These are phyloP conservation scores for Xylaria sp. DNA, from an alignment of 495 filamentous ascomycete species.

Conservation along the genomic window DNA sequence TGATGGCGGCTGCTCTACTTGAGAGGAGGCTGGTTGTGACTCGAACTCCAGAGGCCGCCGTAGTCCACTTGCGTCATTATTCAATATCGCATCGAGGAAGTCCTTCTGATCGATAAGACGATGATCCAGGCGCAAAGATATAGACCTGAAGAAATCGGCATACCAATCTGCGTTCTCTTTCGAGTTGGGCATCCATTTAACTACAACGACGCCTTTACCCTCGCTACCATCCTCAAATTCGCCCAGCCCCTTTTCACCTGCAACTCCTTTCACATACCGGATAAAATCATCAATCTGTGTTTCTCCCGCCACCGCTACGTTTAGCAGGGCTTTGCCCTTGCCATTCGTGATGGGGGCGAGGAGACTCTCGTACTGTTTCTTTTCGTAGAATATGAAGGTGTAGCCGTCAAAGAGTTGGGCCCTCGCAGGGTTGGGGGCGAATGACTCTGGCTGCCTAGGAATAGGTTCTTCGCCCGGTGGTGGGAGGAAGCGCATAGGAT, in stretches of 20 bases:
- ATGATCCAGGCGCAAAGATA: conserved; percentile 75
- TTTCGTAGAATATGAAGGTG: conserved; percentile 86
- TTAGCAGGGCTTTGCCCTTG: conserved; percentile 80
- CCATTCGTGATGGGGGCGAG: conserved; percentile 76
- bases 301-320: conserved; percentile 63
- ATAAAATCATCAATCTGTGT: conserved; percentile 81
- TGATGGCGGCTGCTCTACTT: conserved; percentile 24
- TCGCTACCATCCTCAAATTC: conserved; percentile 66
- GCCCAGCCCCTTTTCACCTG: conserved; percentile 73
- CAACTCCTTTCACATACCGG: conserved; percentile 74
- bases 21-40: conserved; percentile 29
- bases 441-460: conserved; percentile 65
- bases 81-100: conserved; percentile 89
- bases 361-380: conserved; percentile 78
- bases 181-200: conserved; percentile 72
- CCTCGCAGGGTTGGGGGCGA: conserved; percentile 71
- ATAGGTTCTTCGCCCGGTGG: conserved; percentile 76
- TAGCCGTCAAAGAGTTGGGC: conserved; percentile 82
- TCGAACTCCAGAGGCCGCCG: conserved; percentile 65
- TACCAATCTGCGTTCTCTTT: conserved; percentile 72
- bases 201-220: conserved; percentile 76
- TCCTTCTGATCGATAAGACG: conserved; percentile 88
- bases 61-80: conserved; percentile 72
- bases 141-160: conserved; percentile 66
- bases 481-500: conserved; percentile 73